Evolutionary conservation across 805 yeast species (phyloP).

Genomic region (Blastobotrys chiropterorum): DNA sequence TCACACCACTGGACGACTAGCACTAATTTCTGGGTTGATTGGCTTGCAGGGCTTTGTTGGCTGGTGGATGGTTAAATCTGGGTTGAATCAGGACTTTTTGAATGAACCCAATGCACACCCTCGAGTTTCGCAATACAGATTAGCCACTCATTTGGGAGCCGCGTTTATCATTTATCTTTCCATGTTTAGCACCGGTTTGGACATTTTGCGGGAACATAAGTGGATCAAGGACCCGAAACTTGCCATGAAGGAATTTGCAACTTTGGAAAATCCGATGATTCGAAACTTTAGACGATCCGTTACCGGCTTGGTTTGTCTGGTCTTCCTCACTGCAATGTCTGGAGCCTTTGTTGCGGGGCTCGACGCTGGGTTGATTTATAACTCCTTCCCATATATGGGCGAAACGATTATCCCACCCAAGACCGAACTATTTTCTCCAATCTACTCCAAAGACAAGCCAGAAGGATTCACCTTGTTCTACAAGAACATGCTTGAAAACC

Average conservation of each 20-base stretch:
- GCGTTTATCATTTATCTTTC: slow-evolving; percentile 85
- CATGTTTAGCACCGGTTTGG: slow-evolving; percentile 85
- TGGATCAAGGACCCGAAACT: slow-evolving; percentile 59
- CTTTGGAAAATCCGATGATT: slow-evolving; percentile 52
- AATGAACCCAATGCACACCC: slow-evolving; percentile 83
- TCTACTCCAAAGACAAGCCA: slow-evolving; percentile 56
- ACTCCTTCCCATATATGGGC: slow-evolving; percentile 97
- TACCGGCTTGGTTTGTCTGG: slow-evolving; percentile 53
- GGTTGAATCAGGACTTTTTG: slow-evolving; percentile 74
- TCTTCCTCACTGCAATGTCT: slow-evolving; percentile 88
- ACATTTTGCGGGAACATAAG: slow-evolving; percentile 66
- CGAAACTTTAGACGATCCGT: slow-evolving; percentile 52
- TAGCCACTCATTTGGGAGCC: slow-evolving; percentile 90
- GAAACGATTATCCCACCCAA: slow-evolving; percentile 58
- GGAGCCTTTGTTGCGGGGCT: slow-evolving; percentile 98
- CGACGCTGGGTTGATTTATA: slow-evolving; percentile 95
- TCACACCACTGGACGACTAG: slow-evolving; percentile 58
- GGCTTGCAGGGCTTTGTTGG: slow-evolving; percentile 96
- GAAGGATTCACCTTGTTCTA: slow-evolving; percentile 47
- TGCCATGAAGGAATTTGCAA: slow-evolving; percentile 48
- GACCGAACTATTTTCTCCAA: slow-evolving; percentile 72
- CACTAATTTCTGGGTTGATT: slow-evolving; percentile 67
- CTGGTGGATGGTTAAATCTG: slow-evolving; percentile 99
- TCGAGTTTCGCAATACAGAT: slow-evolving; percentile 92
- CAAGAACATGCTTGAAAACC: slow-evolving; percentile 93